Evolutionary conservation across 495 filamentous ascomycete genomes (phyloP).

Genomic region (Antarctomyces pellizariae): DNA sequence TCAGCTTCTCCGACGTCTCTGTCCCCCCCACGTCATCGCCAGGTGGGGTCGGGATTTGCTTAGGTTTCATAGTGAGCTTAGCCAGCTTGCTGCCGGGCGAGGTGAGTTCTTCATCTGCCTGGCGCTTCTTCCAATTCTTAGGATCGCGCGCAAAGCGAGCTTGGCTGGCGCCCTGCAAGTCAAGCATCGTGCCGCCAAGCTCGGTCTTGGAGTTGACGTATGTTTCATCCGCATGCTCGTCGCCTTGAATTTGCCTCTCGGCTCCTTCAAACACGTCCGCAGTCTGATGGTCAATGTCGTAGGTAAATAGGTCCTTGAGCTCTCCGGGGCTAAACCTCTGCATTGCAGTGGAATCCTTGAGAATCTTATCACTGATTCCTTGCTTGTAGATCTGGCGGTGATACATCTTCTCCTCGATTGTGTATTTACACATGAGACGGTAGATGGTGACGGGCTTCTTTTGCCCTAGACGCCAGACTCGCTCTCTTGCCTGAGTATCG

Average conservation of each 20-base stretch:
- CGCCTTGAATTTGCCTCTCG: conserved; percentile 50
- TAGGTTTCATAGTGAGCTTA: too few species aligned
- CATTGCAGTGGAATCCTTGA: conserved; percentile 75
- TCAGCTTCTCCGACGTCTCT: too few species aligned
- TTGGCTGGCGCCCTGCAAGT: too few species aligned
- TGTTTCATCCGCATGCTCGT: too few species aligned
- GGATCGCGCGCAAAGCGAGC: too few species aligned
- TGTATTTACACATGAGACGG: conserved; percentile 86
- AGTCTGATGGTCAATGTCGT: conserved; percentile 57
- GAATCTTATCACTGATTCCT: conserved; percentile 80
- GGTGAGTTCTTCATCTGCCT: too few species aligned
- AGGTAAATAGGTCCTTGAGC: conserved; percentile 72
- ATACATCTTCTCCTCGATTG: conserved; percentile 97
- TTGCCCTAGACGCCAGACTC: conserved; percentile 88
- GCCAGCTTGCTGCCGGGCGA: too few species aligned
- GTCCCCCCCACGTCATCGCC: too few species aligned
- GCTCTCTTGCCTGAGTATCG: conserved; percentile 82
- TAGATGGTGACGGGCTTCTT: conserved; percentile 86
- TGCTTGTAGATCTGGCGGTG: conserved; percentile 96
- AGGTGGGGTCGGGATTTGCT: too few species aligned
- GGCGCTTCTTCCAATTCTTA: too few species aligned
- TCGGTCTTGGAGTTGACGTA: conserved; percentile 16
- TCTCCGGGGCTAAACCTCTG: conserved; percentile 69
- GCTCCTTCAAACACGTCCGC: conserved; percentile 62
- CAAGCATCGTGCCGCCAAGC: too few species aligned